phyloP scores from a whole-genome alignment of 805 yeast species.

The Saccharomyces paradoxus region DNA sequence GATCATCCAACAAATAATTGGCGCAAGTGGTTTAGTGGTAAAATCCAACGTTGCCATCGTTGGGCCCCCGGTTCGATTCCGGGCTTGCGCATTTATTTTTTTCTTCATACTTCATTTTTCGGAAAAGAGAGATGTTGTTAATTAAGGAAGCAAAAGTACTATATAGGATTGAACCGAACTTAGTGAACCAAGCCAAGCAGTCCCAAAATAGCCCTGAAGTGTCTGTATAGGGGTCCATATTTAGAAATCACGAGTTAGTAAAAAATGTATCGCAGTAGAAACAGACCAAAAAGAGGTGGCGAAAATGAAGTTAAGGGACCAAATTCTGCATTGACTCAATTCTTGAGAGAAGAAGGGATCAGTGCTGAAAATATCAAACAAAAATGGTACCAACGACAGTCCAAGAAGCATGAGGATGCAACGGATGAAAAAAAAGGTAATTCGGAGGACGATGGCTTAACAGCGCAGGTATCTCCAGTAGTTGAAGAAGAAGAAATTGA shows the following conservation, averaged over 20 bases:
- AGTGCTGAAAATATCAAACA: conserved; percentile 67
- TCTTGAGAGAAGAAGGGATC: conserved; percentile 82
- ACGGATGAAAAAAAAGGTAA: conserved; percentile 1
- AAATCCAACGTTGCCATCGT: not conserved
- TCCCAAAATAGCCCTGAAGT: not conserved
- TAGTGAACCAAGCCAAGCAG: not conserved
- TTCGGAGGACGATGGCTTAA: not conserved
- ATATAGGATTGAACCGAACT: too few species aligned
- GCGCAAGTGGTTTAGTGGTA: not conserved
- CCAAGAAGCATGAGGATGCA: conserved; percentile 14
- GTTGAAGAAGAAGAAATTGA: not conserved
- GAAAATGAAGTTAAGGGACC: conserved; percentile 40
- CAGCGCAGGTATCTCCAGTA: not conserved
- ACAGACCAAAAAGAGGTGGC: conserved; percentile 12
- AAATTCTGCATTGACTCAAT: conserved; percentile 85
- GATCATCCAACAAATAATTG: too few species aligned
- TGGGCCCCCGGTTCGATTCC: not conserved
- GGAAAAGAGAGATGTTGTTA: not conserved
- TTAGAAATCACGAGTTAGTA: too few species aligned
- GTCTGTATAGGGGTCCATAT: too few species aligned
- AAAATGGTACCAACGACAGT: conserved; percentile 32
- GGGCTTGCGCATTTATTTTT: not conserved
- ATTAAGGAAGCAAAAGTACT: not conserved
- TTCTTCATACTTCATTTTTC: not conserved
- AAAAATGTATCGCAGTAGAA: conserved; percentile 24